Base-by-base conservation (phyloP, 1,139 yeast species). In the Yamadazyma friedrichii region DNA sequence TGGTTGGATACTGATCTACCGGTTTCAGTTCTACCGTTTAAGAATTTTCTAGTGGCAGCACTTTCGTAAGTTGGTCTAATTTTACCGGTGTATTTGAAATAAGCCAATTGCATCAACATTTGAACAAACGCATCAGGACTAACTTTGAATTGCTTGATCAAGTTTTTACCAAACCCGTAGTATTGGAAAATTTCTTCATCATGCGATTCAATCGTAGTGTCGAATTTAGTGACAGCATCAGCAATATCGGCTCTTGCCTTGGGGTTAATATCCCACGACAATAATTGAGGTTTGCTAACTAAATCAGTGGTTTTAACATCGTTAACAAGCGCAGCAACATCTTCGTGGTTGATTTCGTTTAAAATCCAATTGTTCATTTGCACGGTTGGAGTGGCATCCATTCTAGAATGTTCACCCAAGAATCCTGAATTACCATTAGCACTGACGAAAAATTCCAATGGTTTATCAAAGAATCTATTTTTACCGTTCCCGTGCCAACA, bases 351-450 rank as follows among this genome's bases (percentile, higher is more conserved):
- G 47, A 87, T 67, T 53, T 80, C 78, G 41, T 74, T 74, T 51
- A 82, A 74, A 38, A 91, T 75, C 58, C 75, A 82, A 65, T 88
- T 91, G 65, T 91, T 91, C 67, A 93, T 69, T 55, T 91, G 83
- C 55, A 88, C 82, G 30, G 96, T 93, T 56, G 97, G 96, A 15
- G 97, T 88, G 48, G 98, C 98, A 64, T 93, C 98, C 98, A 93
- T 93, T 74, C 80, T 86, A 27, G 97, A 88, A 70, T 93, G 98
- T 68, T 93, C 98, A 47, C 96, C 98, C 59, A 89, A 69, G 71
- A 89, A 91, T 1, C 97, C 98, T 15, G 96, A 87, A 52, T 82
- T 75, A 48, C 95, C 96, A 62, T 88, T 89, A 50, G 82, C 84
- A 48, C 86, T 71, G 42, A 93, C 80, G 51, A 89, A 78, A 61